Conservation (phyloP, 164 flowering plant species). For the Warburgia ugandensis region DNA sequence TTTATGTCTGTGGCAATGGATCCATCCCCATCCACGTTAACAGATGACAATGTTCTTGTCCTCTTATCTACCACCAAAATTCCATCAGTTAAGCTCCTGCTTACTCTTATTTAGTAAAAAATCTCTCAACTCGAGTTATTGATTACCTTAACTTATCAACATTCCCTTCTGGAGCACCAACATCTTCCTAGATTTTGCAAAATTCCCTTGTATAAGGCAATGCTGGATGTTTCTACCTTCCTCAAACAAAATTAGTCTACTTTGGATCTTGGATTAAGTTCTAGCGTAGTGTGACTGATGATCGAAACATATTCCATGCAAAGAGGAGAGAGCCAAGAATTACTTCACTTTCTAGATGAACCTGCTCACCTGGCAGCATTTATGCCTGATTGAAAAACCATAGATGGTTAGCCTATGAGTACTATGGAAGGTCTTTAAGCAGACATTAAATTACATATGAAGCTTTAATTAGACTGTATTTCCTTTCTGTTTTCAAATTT, state of each 20-base stretch:
- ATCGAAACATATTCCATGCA: conserved; percentile 12
- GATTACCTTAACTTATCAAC: neutral
- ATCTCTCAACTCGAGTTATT: too few species aligned
- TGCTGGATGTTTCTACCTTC: neutral
- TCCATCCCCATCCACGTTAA: neutral
- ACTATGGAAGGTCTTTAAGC: too few species aligned
- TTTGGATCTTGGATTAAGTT: conserved; percentile 10
- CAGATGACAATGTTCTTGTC: neutral
- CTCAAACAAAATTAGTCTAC: neutral
- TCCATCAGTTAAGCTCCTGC: neutral
- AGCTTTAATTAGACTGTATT: too few species aligned
- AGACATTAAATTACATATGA: too few species aligned
- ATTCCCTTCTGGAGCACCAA: neutral
- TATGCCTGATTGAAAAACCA: conserved; percentile 2
- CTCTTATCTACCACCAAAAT: neutral
- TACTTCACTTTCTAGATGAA: neutral
- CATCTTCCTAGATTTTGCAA: neutral
- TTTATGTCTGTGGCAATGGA: neutral
- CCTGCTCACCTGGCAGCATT: conserved; percentile 1
- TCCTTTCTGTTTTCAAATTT: too few species aligned
- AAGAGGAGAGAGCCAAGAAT: conserved; percentile 10
- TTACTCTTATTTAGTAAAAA: too few species aligned
- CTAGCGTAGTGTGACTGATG: conserved; percentile 6
- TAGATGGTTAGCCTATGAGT: too few species aligned
- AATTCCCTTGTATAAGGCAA: conserved; percentile 1